phyloP scores from a whole-genome alignment of 495 filamentous ascomycete species.

The Daldinia vernicosa region DNA sequence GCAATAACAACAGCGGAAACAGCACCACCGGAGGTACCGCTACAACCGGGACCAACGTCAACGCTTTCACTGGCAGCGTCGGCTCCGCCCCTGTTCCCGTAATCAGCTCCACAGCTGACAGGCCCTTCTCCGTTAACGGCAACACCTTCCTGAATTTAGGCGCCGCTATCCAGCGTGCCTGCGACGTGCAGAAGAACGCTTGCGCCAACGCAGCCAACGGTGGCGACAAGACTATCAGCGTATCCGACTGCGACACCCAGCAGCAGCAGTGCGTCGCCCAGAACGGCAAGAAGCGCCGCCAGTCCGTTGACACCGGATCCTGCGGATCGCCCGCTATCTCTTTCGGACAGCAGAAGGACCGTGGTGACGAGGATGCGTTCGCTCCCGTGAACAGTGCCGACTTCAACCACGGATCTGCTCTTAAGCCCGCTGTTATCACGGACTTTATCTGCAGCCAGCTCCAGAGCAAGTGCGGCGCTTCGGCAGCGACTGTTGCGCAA shows the following conservation, averaged over 20 bases:
- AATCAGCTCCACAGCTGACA: slow-evolving; percentile 52
- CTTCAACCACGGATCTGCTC: slow-evolving; percentile 68
- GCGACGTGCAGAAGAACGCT: slow-evolving; percentile 65
- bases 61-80: slow-evolving; percentile 65
- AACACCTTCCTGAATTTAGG: slow-evolving; percentile 59
- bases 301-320: slow-evolving; percentile 53
- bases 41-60: slow-evolving; percentile 55
- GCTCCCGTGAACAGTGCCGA: slow-evolving; percentile 57
- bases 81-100: slow-evolving; percentile 63
- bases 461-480: slow-evolving; percentile 61
- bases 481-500: slow-evolving; percentile 53
- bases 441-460: slow-evolving; percentile 66
- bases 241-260: slow-evolving; percentile 60
- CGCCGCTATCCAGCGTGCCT: slow-evolving; percentile 63
- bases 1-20: slow-evolving; percentile 13
- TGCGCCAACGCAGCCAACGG: slow-evolving; percentile 65
- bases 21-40: slow-evolving; percentile 4
- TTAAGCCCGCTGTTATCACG: slow-evolving; percentile 63
- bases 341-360: slow-evolving; percentile 63
- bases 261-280: slow-evolving; percentile 55
- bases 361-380: slow-evolving; percentile 61
- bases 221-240: slow-evolving; percentile 49
- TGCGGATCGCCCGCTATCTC: slow-evolving; percentile 65
- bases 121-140: slow-evolving; percentile 66
- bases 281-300: slow-evolving; percentile 43